Evolutionary conservation across 1,139 yeast species (phyloP).

Genomic region (Debaryomyces psychrophilus): DNA sequence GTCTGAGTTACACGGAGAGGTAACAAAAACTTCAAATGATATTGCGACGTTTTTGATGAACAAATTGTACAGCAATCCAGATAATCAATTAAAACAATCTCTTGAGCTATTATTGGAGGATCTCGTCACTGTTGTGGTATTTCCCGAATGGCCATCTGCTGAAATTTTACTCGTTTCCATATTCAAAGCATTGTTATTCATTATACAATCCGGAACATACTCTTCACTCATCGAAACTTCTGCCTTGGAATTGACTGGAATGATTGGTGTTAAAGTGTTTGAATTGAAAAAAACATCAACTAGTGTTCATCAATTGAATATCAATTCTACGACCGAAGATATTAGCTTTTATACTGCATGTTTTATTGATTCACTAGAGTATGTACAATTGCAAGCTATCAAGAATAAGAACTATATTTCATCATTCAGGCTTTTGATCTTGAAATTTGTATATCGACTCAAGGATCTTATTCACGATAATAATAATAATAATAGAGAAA

Average conservation of each 20-base stretch:
- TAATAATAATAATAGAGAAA: conserved; percentile 3
- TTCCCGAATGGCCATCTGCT: conserved; percentile 66
- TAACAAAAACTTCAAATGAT: conserved; percentile 26
- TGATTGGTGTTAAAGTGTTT: conserved; percentile 54
- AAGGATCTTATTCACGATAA: conserved; percentile 5
- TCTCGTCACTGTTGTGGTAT: conserved; percentile 46
- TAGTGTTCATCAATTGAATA: conserved; percentile 18
- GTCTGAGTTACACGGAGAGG: conserved; percentile 10
- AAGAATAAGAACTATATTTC: conserved; percentile 12
- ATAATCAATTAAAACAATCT: conserved; percentile 39
- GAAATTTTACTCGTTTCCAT: conserved; percentile 51
- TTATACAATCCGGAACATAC: conserved; percentile 36
- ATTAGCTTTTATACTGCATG: conserved; percentile 13
- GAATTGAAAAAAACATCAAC: conserved; percentile 25
- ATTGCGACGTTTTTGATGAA: conserved; percentile 44
- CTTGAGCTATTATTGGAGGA: conserved; percentile 62
- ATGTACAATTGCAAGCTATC: conserved; percentile 17
- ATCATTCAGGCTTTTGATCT: conserved; percentile 17
- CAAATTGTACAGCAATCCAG: conserved; percentile 40
- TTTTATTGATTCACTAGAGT: conserved; percentile 18
- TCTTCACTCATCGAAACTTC: conserved; percentile 48
- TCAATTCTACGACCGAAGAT: conserved; percentile 17
- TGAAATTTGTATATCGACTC: conserved; percentile 15
- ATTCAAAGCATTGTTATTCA: conserved; percentile 41
- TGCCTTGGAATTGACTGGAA: conserved; percentile 58